Evolutionary conservation across 805 yeast genomes (phyloP), one percentile per base, ranked within the genome.

Genomic region (Candida boleticola): DNA sequence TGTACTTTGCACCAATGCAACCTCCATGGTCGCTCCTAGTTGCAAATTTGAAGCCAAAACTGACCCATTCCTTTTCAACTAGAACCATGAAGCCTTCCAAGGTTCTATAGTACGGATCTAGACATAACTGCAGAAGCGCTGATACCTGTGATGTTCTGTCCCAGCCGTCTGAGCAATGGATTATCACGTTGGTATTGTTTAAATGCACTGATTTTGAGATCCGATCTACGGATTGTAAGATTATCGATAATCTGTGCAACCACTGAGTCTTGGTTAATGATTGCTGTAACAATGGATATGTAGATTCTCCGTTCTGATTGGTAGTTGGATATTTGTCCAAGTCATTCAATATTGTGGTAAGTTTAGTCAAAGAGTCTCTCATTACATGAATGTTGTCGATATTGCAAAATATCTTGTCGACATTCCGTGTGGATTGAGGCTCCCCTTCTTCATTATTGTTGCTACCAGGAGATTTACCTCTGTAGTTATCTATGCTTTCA

Each of bases 121-220:
- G 68, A 55, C 96, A 87, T 4, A 93, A 64, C 62, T 92, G 92
- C 19, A 90, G 79, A 46, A 93, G 66, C 2, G 96, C 83, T 4
- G 89, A 76, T 1, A 90, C 78, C 58, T 93, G 98, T 0, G 97
- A 80, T 0, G 99, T 93, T 44, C 99, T 71, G 58, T 93, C 99
- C 99, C 99, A 93, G 1, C 99, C 99, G 66, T 93, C 99, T 0
- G 97, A 89, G 60, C 99, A 93, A 66, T 93, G 99, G 5, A 93
- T 76, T 7, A 93, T 58, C 3, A 92, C 74, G 59, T 92, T 95
- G 16, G 93, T 85, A 47, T 82, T 80, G 60, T 89, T 88, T 52
- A 83, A 78, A 41, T 87, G 86, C 18, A 93, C 75, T n/a, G 92
- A 85, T 55, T 88, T 84, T 20, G 85, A 80, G 36, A 93, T 77